Percentiles rank a stretch among this genome's conserved stretches.
These are phyloP conservation scores for Boletus vermiculosoides DNA, from an alignment of 768 basidiomycete genomes.

Conservation along the genomic window DNA sequence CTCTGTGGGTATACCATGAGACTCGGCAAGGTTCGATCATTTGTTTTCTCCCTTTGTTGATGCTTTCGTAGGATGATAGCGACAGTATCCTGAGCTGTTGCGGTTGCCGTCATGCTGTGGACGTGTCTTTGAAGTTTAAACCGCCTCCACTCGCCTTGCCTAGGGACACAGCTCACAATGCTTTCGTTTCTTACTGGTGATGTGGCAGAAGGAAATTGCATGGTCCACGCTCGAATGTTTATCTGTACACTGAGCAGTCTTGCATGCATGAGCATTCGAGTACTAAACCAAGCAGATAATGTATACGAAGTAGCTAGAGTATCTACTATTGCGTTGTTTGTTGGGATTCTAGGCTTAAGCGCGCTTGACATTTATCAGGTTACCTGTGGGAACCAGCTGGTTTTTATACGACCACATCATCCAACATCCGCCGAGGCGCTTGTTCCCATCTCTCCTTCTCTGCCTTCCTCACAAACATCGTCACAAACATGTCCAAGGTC, in stretches of 20 bases:
- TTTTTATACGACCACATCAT: slow-evolving; percentile 16
- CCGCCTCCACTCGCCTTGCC: slow-evolving; percentile 64
- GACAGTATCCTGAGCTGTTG: background rate
- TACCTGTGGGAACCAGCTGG: slow-evolving; percentile 26
- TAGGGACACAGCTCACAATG: slow-evolving; percentile 71
- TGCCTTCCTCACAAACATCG: slow-evolving; percentile 20
- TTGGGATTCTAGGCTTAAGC: background rate
- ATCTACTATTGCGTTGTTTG: background rate
- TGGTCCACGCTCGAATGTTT: slow-evolving; percentile 80
- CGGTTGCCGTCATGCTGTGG: background rate
- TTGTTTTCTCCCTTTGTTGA: background rate
- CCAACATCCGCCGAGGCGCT: slow-evolving; percentile 1
- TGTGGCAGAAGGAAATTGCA: slow-evolving; percentile 61
- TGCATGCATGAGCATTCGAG: slow-evolving; percentile 60
- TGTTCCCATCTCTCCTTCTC: slow-evolving; percentile 5
- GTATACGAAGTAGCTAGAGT: background rate
- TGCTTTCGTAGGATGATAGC: background rate
- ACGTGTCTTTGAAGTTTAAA: background rate
- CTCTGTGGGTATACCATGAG: background rate
- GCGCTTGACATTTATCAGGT: background rate
- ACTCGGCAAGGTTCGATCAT: background rate
- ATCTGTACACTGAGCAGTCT: slow-evolving; percentile 37
- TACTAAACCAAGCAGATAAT: slow-evolving; percentile 69
- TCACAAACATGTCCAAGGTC: slow-evolving; percentile 43
- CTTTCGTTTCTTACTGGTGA: slow-evolving; percentile 80